Conservation (phyloP, 2,329 filamentous ascomycete genomes). For the Neonectria ditissima region DNA sequence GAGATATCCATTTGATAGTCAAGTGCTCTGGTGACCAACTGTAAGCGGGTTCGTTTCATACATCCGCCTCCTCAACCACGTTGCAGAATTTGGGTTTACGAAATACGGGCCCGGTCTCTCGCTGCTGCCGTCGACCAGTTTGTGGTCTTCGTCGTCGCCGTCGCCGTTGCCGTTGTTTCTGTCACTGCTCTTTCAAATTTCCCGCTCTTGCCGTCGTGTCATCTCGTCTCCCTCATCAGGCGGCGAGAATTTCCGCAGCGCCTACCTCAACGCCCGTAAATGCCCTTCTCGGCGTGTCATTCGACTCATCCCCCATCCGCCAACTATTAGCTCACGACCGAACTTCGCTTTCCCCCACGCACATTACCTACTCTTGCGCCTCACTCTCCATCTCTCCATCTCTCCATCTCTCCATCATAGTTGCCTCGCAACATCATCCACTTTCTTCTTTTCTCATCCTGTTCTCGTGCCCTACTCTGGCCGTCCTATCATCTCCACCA, state of each 20-base stretch:
- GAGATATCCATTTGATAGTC: too few relatives aligned
- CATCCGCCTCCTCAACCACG: background rate
- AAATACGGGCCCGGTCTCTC: background rate
- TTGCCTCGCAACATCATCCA: slow-evolving; percentile 10
- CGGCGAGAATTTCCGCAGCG: background rate
- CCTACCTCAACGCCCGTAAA: background rate
- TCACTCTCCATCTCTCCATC: slow-evolving; percentile 9
- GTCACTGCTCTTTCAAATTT: background rate
- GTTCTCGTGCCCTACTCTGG: background rate
- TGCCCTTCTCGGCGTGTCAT: background rate
- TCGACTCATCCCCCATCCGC: background rate
- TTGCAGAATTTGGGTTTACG: background rate
- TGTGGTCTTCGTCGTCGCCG: background rate
- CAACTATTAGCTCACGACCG: slow-evolving; percentile 1
- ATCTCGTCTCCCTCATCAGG: background rate
- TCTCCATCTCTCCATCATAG: slow-evolving; percentile 5
- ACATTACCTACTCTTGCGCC: slow-evolving; percentile 6
- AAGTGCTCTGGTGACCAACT: background rate
- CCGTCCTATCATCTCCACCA: slow-evolving; percentile 8
- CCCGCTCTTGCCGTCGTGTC: slow-evolving; percentile 3
- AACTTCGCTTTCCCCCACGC: background rate
- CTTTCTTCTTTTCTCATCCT: slow-evolving; percentile 22
- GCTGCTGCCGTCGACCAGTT: background rate
- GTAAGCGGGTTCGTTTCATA: background rate
- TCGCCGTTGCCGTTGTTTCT: background rate